Evolutionary conservation across 2,329 filamentous ascomycete genomes (phyloP), one percentile per base, ranked within the genome.

Genomic region (Xylariaceae sp.): DNA sequence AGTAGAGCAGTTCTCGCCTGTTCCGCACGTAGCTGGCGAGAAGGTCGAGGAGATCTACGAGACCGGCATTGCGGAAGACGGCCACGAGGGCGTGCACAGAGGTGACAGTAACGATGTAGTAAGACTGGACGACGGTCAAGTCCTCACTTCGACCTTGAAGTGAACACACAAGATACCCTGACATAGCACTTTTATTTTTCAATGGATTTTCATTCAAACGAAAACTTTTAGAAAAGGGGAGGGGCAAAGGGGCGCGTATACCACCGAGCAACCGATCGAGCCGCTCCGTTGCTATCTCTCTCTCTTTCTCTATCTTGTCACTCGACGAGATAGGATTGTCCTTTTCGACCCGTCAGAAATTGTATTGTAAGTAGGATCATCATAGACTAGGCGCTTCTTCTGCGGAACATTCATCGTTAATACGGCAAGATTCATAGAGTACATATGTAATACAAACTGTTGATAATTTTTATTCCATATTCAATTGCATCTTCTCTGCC

Each of bases 1-100:
- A 53, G 71, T 73, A 13, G 71, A 73, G 0, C 67, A 72, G n/a
- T 73, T 73, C 60, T 72, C 71, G 54, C 71, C 71, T 11, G 65
- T 73, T 37, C 55, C 68, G 7, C 65, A 63, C 9, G 54, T 53
- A 4, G 70, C 71, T 2, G 71, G 71, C 8, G 70, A 72, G 61
- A 70, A 61, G 55, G 63, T 73, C 15, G 71, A 73, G 55, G 71
- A 73, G 53, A 72, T 73, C 15, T 73, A 70, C 41, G 71, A 73
- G 58, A 71, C 72, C 56, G 65, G 41, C 52, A 45, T 35, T 15
- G 41, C 35, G 34, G 71, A 73, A 55, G 62, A 44, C 4, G 45
- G 55, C 10, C 11, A 10, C 7, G 68, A 64, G 35, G 60, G 30
- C n/a, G 66, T 52, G 57, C 15, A 9, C 11, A 52, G 51, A 10